These are phyloP conservation scores for Prunus kanzakura DNA, from an alignment of 306 rosid species.

Conservation along the genomic window DNA sequence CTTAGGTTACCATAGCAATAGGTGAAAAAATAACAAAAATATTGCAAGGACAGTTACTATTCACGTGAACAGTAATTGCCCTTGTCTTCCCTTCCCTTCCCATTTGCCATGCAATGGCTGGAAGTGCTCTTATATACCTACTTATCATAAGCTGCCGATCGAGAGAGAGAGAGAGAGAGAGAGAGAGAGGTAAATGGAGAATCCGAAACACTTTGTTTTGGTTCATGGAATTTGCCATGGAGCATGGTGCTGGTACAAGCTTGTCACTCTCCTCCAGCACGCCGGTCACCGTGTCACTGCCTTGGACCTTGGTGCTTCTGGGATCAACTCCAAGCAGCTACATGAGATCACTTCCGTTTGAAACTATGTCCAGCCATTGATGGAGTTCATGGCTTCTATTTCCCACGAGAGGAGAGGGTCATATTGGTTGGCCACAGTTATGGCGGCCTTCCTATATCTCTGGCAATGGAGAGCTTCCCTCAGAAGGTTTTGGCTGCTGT, in stretches of 20 bases:
- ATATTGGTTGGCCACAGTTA: conserved; percentile 52
- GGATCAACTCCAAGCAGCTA: conserved; percentile 38
- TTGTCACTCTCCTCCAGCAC: conserved; percentile 25
- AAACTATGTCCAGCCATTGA: conserved; percentile 37
- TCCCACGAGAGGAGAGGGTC: conserved; percentile 24
- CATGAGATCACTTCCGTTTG: conserved; percentile 31
- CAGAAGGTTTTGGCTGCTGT: conserved; percentile 36
- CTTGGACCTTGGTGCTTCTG: conserved; percentile 41
- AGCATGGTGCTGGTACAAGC: conserved; percentile 63
- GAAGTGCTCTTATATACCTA: background rate
- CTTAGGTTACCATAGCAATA: too few species aligned
- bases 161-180: too few species aligned
- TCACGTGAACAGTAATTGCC: too few species aligned
- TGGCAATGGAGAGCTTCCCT: conserved; percentile 55
- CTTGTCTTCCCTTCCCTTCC: background rate
- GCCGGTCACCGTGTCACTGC: conserved; percentile 42
- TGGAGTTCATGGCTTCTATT: conserved; percentile 34
- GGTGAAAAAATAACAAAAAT: too few species aligned
- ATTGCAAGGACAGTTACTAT: too few species aligned
- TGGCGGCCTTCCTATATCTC: conserved; percentile 37
- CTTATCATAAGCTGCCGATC: background rate
- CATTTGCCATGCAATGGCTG: background rate
- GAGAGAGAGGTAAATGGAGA: background rate
- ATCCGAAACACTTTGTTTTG: conserved; percentile 36
- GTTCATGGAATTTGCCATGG: conserved; percentile 52